These are phyloP conservation scores for Excoecaria cochinchinensis DNA, from an alignment of 345 rosid species.

Conservation along the genomic window DNA sequence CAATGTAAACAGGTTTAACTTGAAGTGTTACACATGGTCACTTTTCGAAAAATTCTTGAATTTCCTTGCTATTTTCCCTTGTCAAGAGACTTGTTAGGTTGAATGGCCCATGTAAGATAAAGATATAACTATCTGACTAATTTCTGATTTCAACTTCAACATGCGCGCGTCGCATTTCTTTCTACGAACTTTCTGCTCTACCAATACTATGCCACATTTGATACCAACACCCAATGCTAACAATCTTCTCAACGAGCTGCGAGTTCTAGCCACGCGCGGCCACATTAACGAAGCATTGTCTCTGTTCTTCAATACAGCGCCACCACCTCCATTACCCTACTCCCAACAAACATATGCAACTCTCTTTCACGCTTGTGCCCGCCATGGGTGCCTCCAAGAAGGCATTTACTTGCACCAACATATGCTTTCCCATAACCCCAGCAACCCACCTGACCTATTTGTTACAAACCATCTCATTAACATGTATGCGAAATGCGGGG, in stretches of 20 bases:
- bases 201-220: background rate
- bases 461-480: slow-evolving; percentile 62
- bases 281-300: slow-evolving; percentile 49
- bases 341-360: slow-evolving; percentile 47
- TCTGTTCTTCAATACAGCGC: slow-evolving; percentile 38
- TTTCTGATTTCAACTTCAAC: slow-evolving; percentile 13
- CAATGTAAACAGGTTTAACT: no score
- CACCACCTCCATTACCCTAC: slow-evolving; percentile 26
- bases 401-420: slow-evolving; percentile 56
- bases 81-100: no score
- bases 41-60: no score
- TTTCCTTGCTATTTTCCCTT: no score
- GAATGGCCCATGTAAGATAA: no score
- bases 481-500: slow-evolving; percentile 66
- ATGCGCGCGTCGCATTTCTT: slow-evolving; percentile 23
- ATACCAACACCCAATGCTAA: slow-evolving; percentile 2
- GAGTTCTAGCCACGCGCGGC: slow-evolving; percentile 35
- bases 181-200: slow-evolving; percentile 23
- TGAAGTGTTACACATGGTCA: no score
- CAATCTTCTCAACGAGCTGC: slow-evolving; percentile 28
- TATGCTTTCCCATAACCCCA: slow-evolving; percentile 37
- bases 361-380: slow-evolving; percentile 70
- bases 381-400: slow-evolving; percentile 45
- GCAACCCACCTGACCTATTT: slow-evolving; percentile 28
- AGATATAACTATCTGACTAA: background rate